Evolutionary conservation across 2,329 filamentous ascomycete species (phyloP).

Genomic region (Chaetomiaceae sp.): DNA sequence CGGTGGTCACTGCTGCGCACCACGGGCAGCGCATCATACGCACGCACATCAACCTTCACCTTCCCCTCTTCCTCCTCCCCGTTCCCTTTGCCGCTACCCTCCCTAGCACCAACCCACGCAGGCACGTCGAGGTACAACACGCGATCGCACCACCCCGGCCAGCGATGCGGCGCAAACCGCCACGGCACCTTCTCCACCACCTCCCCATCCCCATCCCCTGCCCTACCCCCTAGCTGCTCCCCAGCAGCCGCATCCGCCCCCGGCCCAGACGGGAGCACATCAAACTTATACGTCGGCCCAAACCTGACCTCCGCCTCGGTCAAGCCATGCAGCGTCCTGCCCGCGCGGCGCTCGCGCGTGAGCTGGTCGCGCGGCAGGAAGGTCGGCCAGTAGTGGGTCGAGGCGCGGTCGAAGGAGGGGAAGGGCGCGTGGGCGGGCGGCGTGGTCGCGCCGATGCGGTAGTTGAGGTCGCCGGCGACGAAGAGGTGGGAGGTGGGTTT

Average conservation of each 20-base stretch:
- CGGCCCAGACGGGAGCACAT: slow-evolving; percentile 33
- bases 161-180: slow-evolving; percentile 74
- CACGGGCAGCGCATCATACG: slow-evolving; percentile 72
- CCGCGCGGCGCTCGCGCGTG: slow-evolving; percentile 59
- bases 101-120: slow-evolving; percentile 38
- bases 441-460: slow-evolving; percentile 67
- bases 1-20: slow-evolving; percentile 83
- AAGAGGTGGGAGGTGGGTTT: slow-evolving; percentile 71
- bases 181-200: slow-evolving; percentile 44
- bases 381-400: slow-evolving; percentile 54
- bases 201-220: slow-evolving; percentile 19
- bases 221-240: neutral
- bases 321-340: slow-evolving; percentile 71
- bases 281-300: slow-evolving; percentile 92
- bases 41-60: slow-evolving; percentile 42
- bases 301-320: slow-evolving; percentile 69
- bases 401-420: slow-evolving; percentile 53
- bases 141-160: slow-evolving; percentile 90
- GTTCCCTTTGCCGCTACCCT: slow-evolving; percentile 27
- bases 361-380: slow-evolving; percentile 77
- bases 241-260: slow-evolving; percentile 13
- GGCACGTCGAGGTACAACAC: slow-evolving; percentile 69
- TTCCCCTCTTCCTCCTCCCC: slow-evolving; percentile 41
- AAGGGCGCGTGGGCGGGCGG: slow-evolving; percentile 57
- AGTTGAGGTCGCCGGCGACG: slow-evolving; percentile 89